phyloP scores from a whole-genome alignment of 208 protist species.

The Trypanosoma avium region DNA sequence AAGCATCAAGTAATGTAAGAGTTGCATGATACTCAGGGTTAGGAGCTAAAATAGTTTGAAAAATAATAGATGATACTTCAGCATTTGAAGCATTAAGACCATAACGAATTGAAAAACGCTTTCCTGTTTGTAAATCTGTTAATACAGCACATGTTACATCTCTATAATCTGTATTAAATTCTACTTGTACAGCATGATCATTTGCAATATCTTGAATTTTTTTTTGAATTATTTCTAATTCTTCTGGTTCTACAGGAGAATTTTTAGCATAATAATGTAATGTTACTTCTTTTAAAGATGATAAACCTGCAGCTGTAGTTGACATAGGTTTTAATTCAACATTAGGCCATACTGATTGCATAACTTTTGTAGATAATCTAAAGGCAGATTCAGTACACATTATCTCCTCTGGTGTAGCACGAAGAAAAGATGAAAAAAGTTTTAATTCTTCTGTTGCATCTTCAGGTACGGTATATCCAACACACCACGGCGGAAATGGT shows the following conservation, averaged over 20 bases:
- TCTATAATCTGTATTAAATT: constrained; percentile 38
- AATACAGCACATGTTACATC: constrained; percentile 33
- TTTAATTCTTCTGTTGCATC: constrained; percentile 30
- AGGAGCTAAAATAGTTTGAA: constrained; percentile 17
- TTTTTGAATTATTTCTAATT: constrained; percentile 11
- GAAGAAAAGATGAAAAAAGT: constrained; percentile 35
- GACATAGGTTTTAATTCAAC: constrained; percentile 29
- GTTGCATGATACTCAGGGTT: constrained; percentile 21
- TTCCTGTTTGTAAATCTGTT: constrained; percentile 30
- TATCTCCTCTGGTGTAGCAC: constrained; percentile 24
- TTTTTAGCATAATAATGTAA: constrained; percentile 37
- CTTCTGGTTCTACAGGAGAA: constrained; percentile 16
- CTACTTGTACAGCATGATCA: constrained; percentile 24
- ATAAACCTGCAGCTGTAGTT: constrained; percentile 40
- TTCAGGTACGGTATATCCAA: constrained; percentile 21
- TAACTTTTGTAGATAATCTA: constrained; percentile 12
- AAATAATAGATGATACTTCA: constrained; percentile 20
- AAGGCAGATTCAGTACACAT: constrained; percentile 5
- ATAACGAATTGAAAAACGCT: constrained; percentile 38
- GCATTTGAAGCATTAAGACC: constrained; percentile 24
- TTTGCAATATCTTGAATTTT: constrained; percentile 21
- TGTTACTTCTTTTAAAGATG: constrained; percentile 29
- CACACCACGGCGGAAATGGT: constrained; percentile 45
- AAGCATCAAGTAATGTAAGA: constrained; percentile 29
- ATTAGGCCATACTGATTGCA: constrained; percentile 30